phyloP scores from a whole-genome alignment of 2,329 filamentous ascomycete species.

The Sporothrix curviconia region DNA sequence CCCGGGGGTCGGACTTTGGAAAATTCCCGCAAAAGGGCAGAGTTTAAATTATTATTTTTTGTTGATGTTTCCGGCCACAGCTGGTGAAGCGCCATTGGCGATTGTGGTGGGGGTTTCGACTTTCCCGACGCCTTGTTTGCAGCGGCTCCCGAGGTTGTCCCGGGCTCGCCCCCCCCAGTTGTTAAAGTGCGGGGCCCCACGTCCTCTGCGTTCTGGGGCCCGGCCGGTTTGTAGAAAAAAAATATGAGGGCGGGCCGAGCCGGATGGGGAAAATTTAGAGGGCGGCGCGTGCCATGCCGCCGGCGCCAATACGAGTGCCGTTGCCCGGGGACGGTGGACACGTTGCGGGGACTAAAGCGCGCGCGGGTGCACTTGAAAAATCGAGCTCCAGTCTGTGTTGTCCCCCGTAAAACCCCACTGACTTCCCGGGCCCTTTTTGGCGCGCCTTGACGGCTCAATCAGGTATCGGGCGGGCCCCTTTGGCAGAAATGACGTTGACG shows the following conservation, averaged over 20 bases:
- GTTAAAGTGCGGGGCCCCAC: constrained; percentile 65
- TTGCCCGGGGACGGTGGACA: constrained; percentile 46
- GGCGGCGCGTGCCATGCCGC: constrained; percentile 67
- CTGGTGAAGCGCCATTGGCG: neutral
- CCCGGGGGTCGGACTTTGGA: constrained; percentile 56
- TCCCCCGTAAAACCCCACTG: constrained; percentile 58
- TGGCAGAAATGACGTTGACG: constrained; percentile 63
- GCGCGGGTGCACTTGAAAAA: constrained; percentile 54
- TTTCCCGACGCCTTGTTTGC: no score
- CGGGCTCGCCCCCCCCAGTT: constrained; percentile 35
- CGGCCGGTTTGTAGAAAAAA: constrained; percentile 68
- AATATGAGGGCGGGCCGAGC: constrained; percentile 64
- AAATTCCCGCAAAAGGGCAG: no score
- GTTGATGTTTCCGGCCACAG: no score
- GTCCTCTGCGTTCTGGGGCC: constrained; percentile 50
- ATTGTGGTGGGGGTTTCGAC: no score
- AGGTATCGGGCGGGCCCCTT: constrained; percentile 41
- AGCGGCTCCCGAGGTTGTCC: no score
- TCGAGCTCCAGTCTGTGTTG: constrained; percentile 35
- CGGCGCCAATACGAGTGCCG: constrained; percentile 55
- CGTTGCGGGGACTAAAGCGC: constrained; percentile 64
- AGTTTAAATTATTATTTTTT: no score
- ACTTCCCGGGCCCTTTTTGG: constrained; percentile 55
- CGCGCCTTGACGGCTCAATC: constrained; percentile 49
- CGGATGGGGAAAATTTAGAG: constrained; percentile 69